Percentiles rank a stretch among this genome's conserved stretches.
These are phyloP conservation scores for Fusarium compactum DNA, from an alignment of 2,329 filamentous ascomycete genomes.

Conservation along the genomic window DNA sequence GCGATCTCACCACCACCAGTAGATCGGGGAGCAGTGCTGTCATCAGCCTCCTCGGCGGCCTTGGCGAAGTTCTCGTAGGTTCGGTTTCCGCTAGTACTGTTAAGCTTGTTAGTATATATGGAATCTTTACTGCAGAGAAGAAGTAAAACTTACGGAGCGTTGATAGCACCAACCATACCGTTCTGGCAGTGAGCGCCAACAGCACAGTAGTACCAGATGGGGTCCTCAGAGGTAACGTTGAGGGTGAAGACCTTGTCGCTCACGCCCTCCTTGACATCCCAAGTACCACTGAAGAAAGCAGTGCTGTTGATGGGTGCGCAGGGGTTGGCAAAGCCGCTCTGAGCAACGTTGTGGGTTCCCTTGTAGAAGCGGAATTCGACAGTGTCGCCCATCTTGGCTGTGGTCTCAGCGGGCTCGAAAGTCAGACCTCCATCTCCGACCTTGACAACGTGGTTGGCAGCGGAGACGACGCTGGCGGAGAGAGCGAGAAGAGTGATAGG, in stretches of 20 bases:
- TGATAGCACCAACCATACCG: conserved; percentile 69
- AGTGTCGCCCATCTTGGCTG: conserved; percentile 62
- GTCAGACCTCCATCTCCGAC: conserved; percentile 51
- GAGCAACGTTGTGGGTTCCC: conserved; percentile 71
- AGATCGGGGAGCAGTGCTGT: conserved; percentile 38
- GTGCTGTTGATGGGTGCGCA: conserved; percentile 65
- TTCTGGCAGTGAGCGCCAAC: conserved; percentile 69
- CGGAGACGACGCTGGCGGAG: conserved; percentile 23
- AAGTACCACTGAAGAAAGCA: conserved; percentile 58
- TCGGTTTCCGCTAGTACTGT: conserved; percentile 33
- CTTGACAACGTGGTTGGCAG: conserved; percentile 41
- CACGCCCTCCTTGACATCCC: conserved; percentile 23
- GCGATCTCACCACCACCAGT: conserved; percentile 38
- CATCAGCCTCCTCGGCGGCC: conserved; percentile 24
- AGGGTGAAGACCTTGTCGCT: conserved; percentile 40
- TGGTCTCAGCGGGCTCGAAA: conserved; percentile 65
- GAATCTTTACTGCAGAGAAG: background rate
- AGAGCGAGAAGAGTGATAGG: conserved; percentile 27
- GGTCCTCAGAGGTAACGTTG: conserved; percentile 57
- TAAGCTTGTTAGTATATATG: background rate
- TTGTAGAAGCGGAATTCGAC: conserved; percentile 60
- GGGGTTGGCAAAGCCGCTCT: conserved; percentile 70
- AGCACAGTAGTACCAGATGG: conserved; percentile 74
- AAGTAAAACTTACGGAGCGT: conserved; percentile 40
- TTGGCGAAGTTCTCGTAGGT: conserved; percentile 30